A percentile compares a stretch with the other conserved stretches of the same genome.
These are phyloP conservation scores for Globisporangium iwayamae DNA, from an alignment of 352 stramenopile species.

Conservation along the genomic window DNA sequence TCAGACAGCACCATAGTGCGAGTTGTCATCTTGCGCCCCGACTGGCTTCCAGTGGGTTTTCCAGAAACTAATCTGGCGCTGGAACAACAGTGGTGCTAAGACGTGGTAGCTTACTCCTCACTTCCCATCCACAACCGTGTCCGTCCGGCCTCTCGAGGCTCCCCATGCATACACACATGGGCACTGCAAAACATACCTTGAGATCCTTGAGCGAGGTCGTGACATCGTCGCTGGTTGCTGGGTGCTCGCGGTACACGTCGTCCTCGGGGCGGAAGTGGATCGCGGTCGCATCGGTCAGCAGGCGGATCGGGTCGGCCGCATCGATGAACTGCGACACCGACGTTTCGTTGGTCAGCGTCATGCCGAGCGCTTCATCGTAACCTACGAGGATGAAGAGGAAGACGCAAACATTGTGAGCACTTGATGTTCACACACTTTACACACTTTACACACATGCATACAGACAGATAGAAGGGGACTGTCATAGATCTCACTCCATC, in stretches of 20 bases:
- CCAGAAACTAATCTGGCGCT: conserved; percentile 85
- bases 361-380: conserved; percentile 91
- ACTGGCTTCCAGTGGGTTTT: conserved; percentile 89
- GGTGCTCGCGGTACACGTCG: conserved; percentile 79
- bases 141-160: background rate
- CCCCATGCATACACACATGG: background rate
- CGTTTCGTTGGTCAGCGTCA: conserved; percentile 81
- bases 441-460: conserved; percentile 14
- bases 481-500: conserved; percentile 83
- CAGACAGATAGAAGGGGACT: conserved; percentile 25
- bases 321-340: conserved; percentile 87
- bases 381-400: conserved; percentile 29
- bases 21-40: conserved; percentile 54
- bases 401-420: conserved; percentile 7
- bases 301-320: conserved; percentile 91
- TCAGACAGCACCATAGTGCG: conserved; percentile 76
- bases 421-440: background rate
- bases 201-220: conserved; percentile 85
- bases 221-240: conserved; percentile 80
- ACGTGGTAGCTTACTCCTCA: conserved; percentile 83
- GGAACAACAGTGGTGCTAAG: conserved; percentile 87
- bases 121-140: conserved; percentile 22
- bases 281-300: conserved; percentile 93
- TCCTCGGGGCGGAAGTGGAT: conserved; percentile 89
- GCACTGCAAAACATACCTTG: conserved; percentile 59